Evolutionary conservation across 2,329 filamentous ascomycete species (phyloP).

Genomic region (Colletotrichum tamarilloi): DNA sequence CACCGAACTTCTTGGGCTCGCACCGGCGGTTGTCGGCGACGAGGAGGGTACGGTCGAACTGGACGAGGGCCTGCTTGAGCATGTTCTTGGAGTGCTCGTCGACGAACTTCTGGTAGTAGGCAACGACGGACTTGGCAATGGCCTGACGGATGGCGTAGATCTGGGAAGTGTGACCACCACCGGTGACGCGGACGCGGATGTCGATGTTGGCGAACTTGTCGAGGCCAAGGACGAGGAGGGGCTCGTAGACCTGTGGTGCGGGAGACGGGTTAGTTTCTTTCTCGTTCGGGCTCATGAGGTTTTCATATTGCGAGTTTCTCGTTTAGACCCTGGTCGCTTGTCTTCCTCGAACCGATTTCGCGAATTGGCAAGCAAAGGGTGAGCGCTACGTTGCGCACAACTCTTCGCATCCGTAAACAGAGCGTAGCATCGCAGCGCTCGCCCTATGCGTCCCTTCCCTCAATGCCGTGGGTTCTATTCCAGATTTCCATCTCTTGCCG

Average conservation of each 20-base stretch:
- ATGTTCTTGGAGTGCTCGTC: constrained; percentile 99
- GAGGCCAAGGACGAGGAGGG: constrained; percentile 93
- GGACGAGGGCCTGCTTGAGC: constrained; percentile 95
- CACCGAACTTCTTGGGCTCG: constrained; percentile 98
- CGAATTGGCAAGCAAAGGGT: neutral
- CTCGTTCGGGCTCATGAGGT: neutral
- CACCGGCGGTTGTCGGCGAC: constrained; percentile 99
- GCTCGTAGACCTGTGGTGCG: constrained; percentile 86
- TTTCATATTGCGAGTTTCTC: neutral
- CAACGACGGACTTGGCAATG: constrained; percentile 96
- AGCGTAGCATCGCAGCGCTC: constrained; percentile 8
- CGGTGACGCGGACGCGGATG: constrained; percentile 95
- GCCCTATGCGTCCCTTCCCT: neutral
- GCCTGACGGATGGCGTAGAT: constrained; percentile 99
- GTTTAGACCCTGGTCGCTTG: neutral
- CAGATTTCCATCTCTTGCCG: constrained; percentile 16
- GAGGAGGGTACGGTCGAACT: constrained; percentile 96
- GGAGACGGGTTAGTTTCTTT: constrained; percentile 11
- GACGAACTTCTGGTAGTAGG: constrained; percentile 98
- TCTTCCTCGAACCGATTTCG: neutral
- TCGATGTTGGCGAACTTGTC: constrained; percentile 98
- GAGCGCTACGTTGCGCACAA: neutral
- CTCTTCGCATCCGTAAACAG: neutral
- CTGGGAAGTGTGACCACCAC: constrained; percentile 98
- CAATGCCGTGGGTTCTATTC: neutral